Percentiles rank a stretch among this genome's conserved stretches.
phyloP scores from a whole-genome alignment of 2,329 filamentous ascomycete species.

The Tolypocladium tropicale region DNA sequence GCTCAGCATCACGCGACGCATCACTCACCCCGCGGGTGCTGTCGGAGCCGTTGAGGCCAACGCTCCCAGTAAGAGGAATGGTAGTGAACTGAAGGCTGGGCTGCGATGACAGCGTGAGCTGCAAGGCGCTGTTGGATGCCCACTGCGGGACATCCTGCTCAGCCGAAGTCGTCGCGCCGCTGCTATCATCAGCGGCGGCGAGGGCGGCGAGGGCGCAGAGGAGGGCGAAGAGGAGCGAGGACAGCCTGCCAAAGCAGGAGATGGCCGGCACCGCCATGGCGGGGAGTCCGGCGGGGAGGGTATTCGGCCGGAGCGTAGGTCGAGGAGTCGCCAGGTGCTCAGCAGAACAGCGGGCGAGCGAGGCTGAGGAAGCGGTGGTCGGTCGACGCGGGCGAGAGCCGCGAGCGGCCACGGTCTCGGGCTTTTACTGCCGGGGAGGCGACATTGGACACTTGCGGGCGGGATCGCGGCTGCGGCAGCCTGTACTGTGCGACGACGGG shows the following conservation, averaged over 20 bases:
- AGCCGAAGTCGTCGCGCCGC: constrained; percentile 23
- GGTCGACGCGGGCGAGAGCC: background rate
- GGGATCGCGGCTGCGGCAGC: constrained; percentile 1
- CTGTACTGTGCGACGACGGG: background rate
- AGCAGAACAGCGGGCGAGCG: background rate
- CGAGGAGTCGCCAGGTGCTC: background rate
- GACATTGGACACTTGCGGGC: constrained; percentile 7
- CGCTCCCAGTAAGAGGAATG: constrained; percentile 31
- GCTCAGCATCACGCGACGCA: constrained; percentile 1
- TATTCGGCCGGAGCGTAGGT: background rate
- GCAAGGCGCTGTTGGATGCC: constrained; percentile 28
- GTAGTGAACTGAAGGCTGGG: constrained; percentile 27
- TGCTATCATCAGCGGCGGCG: constrained; percentile 21
- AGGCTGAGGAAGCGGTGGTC: background rate
- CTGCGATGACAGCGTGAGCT: constrained; percentile 24
- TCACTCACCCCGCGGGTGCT: constrained; percentile 24
- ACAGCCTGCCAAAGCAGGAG: constrained; percentile 3
- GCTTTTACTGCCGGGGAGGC: constrained; percentile 8
- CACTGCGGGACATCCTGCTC: constrained; percentile 25
- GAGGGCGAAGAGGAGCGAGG: constrained; percentile 8
- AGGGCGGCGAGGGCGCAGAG: constrained; percentile 18
- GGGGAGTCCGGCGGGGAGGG: background rate
- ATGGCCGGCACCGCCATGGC: background rate
- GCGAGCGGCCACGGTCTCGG: constrained; percentile 1
- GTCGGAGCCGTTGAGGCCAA: constrained; percentile 32